Conservation (phyloP, 192 early-diverging fungal genomes). For the Piromyces finnis region DNA sequence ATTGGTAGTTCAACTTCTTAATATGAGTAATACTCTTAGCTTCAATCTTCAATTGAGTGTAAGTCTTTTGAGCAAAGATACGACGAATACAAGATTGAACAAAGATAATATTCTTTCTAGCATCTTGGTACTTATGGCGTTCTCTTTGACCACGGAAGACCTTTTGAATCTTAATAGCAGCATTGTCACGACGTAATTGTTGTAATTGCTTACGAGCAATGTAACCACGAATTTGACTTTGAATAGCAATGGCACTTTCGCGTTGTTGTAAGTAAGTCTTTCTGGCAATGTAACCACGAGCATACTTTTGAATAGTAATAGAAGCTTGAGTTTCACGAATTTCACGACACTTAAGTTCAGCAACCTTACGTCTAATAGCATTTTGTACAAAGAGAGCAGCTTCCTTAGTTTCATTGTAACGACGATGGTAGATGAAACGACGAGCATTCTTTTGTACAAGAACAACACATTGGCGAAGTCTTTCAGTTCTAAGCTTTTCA, state of each 20-base stretch:
- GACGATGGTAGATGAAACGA: constrained; percentile 36
- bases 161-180: constrained; percentile 64
- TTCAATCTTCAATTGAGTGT: constrained; percentile 59
- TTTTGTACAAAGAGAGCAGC: constrained; percentile 5
- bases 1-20: constrained; percentile 80
- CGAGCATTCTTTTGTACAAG: constrained; percentile 79
- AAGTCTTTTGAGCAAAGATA: constrained; percentile 41
- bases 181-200: constrained; percentile 30
- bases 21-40: constrained; percentile 76
- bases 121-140: constrained; percentile 32
- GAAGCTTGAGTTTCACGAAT: constrained; percentile 46
- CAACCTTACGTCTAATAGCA: background rate
- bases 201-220: constrained; percentile 43
- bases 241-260: constrained; percentile 15
- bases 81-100: constrained; percentile 73
- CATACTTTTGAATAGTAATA: constrained; percentile 42
- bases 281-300: constrained; percentile 11
- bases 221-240: constrained; percentile 27
- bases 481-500: constrained; percentile 76
- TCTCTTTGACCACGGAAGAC: constrained; percentile 31
- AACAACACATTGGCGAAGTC: constrained; percentile 60
- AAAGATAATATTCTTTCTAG: constrained; percentile 37
- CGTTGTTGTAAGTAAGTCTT: constrained; percentile 12
- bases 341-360: background rate
- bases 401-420: constrained; percentile 20